Evolutionary conservation across 768 basidiomycete species (phyloP).

Genomic region (Leucocoprinus sp.): DNA sequence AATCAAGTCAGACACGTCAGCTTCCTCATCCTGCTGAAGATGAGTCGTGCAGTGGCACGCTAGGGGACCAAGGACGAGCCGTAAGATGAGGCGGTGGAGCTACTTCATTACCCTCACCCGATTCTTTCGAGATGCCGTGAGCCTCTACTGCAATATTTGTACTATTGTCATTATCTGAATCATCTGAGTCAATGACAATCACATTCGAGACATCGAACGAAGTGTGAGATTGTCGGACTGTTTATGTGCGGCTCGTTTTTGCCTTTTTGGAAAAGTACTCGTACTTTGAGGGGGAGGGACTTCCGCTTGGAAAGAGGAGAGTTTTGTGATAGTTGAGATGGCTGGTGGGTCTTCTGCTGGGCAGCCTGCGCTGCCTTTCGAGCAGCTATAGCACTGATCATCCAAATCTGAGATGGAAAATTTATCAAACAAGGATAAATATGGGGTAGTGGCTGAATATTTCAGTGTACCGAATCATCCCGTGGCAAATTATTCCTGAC

Average conservation of each 20-base stretch:
- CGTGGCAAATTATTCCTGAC: constrained; percentile 53
- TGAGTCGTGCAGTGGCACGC: constrained; percentile 37
- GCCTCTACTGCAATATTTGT: no score
- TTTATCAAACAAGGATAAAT: no score
- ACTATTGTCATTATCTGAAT: constrained; percentile 23
- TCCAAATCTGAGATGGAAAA: constrained; percentile 21
- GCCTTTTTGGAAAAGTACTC: constrained; percentile 14
- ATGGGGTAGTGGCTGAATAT: no score
- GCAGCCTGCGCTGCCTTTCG: constrained; percentile 49
- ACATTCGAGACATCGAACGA: constrained; percentile 27
- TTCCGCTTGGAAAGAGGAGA: constrained; percentile 37
- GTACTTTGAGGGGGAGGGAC: constrained; percentile 21
- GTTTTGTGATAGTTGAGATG: constrained; percentile 1
- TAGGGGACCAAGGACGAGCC: constrained; percentile 53
- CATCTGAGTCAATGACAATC: constrained; percentile 30
- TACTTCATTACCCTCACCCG: neutral
- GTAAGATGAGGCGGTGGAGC: constrained; percentile 13
- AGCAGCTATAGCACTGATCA: constrained; percentile 71
- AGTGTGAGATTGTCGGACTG: constrained; percentile 23
- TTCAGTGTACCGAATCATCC: no score
- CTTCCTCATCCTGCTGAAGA: constrained; percentile 34
- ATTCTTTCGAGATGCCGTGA: constrained; percentile 10
- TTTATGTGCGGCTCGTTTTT: constrained; percentile 21
- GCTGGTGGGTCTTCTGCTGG: constrained; percentile 7
- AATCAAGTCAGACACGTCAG: constrained; percentile 16